Conservation (phyloP, 495 filamentous ascomycete species). For the Lineolata rhizophorae region DNA sequence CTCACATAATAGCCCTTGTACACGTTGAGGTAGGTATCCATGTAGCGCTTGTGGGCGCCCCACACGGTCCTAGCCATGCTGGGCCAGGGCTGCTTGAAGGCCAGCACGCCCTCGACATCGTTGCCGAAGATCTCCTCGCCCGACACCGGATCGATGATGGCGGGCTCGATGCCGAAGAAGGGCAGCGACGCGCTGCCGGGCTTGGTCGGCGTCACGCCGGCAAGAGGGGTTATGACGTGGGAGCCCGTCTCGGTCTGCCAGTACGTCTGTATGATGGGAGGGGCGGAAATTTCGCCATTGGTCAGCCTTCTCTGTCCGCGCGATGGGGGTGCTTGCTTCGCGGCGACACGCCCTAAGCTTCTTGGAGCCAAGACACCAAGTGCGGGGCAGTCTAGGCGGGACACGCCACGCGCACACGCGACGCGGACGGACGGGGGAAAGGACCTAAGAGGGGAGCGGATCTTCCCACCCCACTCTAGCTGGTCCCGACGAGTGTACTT, state of each 20-base stretch:
- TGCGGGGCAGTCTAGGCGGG: no score
- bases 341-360: no score
- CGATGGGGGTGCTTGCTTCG: no score
- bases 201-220: constrained; percentile 57
- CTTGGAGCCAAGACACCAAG: no score
- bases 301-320: constrained; percentile 2
- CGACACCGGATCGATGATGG: constrained; percentile 91
- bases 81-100: constrained; percentile 96
- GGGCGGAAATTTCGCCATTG: no score
- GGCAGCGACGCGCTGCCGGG: constrained; percentile 56
- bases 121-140: constrained; percentile 89
- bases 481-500: constrained; percentile 23
- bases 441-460: no score
- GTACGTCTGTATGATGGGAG: constrained; percentile 54
- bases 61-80: constrained; percentile 98
- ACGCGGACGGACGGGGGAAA: no score
- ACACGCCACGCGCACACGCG: no score
- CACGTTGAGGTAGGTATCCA: constrained; percentile 95
- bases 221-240: constrained; percentile 64
- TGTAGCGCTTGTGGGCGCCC: constrained; percentile 94
- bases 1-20: constrained; percentile 97
- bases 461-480: no score
- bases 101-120: constrained; percentile 92
- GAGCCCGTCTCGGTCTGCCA: constrained; percentile 99
- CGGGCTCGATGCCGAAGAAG: constrained; percentile 97